Percentiles rank a stretch among this genome's conserved stretches.
These are phyloP conservation scores for Coprinellus aureogranulatus DNA, from an alignment of 768 basidiomycete species.

Conservation along the genomic window DNA sequence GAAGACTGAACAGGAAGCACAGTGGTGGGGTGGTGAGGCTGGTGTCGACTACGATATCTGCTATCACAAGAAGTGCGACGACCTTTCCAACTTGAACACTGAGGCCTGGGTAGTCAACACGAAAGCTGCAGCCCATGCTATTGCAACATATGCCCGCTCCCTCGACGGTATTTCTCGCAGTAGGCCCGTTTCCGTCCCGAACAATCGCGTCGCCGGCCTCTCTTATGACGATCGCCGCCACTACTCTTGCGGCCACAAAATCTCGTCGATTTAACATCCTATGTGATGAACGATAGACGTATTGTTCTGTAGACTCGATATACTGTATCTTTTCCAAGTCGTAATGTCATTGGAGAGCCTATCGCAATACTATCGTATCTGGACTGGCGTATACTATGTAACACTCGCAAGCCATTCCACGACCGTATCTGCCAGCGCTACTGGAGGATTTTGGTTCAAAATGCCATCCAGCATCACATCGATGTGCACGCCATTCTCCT, in stretches of 20 bases:
- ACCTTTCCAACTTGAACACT: slow-evolving; percentile 24
- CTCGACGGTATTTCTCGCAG: slow-evolving; percentile 20
- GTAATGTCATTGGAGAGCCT: no score
- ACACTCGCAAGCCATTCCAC: no score
- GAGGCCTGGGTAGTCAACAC: slow-evolving; percentile 22
- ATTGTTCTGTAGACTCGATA: no score
- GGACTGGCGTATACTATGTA: no score
- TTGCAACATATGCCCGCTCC: slow-evolving; percentile 26
- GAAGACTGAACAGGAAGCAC: slow-evolving; percentile 25
- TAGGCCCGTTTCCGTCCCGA: neutral
- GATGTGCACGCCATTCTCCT: no score
- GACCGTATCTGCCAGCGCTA: no score
- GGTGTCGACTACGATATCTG: slow-evolving; percentile 28
- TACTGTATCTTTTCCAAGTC: no score
- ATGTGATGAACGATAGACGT: no score
- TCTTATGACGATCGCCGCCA: slow-evolving; percentile 5
- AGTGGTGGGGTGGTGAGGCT: slow-evolving; percentile 26
- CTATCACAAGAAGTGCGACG: slow-evolving; percentile 30
- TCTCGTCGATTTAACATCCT: neutral
- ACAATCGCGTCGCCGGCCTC: neutral
- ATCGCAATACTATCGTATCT: no score
- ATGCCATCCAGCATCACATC: no score
- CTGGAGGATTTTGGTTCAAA: no score
- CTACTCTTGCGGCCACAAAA: slow-evolving; percentile 6
- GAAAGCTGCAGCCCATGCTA: slow-evolving; percentile 23